phyloP scores from a whole-genome alignment of 73 alveolate species.

The Paraurostyla sp. region DNA sequence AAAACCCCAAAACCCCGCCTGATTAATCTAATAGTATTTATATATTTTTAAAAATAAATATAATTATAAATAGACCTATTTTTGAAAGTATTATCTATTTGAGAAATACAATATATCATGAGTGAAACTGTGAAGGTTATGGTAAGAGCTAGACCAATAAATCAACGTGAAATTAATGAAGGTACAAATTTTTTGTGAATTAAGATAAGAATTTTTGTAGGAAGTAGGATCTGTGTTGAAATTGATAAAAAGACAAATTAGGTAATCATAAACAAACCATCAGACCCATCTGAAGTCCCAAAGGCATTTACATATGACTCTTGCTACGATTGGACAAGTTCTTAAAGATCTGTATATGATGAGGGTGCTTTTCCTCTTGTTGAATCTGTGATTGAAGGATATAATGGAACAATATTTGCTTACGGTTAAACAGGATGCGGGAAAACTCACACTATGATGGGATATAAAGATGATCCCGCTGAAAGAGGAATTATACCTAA shows the following conservation, averaged over 20 bases:
- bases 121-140: constrained; percentile 88
- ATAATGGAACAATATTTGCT: constrained; percentile 96
- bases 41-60: neutral
- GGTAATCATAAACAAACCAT: constrained; percentile 13
- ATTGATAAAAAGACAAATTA: constrained; percentile 26
- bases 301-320: constrained; percentile 87
- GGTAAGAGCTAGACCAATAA: constrained; percentile 88
- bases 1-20: constrained; percentile 36
- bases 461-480: constrained; percentile 82
- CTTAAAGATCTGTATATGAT: constrained; percentile 85
- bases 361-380: constrained; percentile 91
- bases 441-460: constrained; percentile 84
- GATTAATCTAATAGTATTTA: neutral
- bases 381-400: constrained; percentile 91
- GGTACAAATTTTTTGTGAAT: neutral
- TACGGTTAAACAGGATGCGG: constrained; percentile 97
- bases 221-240: constrained; percentile 44
- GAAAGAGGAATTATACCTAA: constrained; percentile 94
- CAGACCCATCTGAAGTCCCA: constrained; percentile 62
- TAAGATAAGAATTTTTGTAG: neutral
- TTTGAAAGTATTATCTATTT: neutral
- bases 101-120: constrained; percentile 57
- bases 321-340: constrained; percentile 76
- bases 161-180: constrained; percentile 71
- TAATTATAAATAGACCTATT: neutral